Evolutionary conservation across 177 flowering plant species (phyloP), one percentile per base, ranked within the genome.

Genomic region (Tripterygium wilfordii): DNA sequence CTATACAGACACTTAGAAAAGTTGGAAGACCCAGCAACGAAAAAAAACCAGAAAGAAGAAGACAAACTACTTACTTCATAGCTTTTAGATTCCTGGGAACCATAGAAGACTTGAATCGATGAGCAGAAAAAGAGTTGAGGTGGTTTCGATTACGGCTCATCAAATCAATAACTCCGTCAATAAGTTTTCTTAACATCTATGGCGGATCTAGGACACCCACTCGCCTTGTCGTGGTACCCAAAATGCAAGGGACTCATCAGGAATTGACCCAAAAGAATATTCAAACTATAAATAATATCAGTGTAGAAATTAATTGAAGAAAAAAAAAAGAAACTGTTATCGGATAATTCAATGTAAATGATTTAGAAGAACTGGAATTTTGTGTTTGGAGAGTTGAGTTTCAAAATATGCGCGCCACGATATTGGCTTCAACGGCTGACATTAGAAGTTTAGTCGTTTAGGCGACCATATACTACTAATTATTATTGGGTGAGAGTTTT

Each of bases 41-140:
- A 29, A 21, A 5, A 40, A 5, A 53, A 27, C 3, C 9, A 14
- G 18, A 36, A 16, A 53, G 14, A 13, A 5, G 8, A 21, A 28
- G 10, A 14, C n/a, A 8, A 19, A 10, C 8, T 29, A 57, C 72
- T 64, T 41, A 67, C 76, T 54, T 67, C 76, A 71, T 71, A 47
- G 55, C 45, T 51, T 23, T 54, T 21, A 35, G 36, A 42, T 46
- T 5, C 42, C 36, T 60, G 16, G 40, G 38, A 49, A 25, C 2
- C 45, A 13, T 16, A 23, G n/a, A 10, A 28, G 10, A 8, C 35
- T 41, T 47, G 20, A 49, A 53, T 49, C 50, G 63, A 42, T 9
- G 53, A 54, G 42, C 16, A 22, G 25, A 31, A 30, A 42, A 29
- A 25, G 48, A 54, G 25, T 48, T 33, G 6, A 14, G 38, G 17